Conservation (phyloP, 306 rosid species). For the Quercus dentata region DNA sequence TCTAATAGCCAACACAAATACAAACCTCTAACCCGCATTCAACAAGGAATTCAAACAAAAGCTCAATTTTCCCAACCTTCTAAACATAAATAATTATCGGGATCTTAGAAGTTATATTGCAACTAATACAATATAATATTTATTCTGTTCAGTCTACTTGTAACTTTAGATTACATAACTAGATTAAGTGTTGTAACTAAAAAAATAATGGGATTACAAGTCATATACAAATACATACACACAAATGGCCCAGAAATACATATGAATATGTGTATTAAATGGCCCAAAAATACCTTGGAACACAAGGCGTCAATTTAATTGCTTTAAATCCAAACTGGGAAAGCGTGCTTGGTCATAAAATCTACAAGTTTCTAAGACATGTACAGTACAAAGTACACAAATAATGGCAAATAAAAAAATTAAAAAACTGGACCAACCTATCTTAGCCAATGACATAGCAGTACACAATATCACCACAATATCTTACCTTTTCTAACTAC, state of each 20-base stretch:
- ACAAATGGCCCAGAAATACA: neutral
- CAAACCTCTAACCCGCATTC: neutral
- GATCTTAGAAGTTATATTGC: neutral
- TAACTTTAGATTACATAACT: neutral
- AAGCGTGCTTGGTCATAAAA: conserved; percentile 52
- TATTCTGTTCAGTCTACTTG: neutral
- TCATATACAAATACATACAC: conserved; percentile 11
- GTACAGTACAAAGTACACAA: neutral
- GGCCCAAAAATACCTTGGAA: conserved; percentile 55
- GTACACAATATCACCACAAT: neutral
- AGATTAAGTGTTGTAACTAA: neutral
- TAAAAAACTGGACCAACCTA: neutral
- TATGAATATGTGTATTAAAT: conserved; percentile 5
- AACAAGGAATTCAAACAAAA: neutral
- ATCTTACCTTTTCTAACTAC: conserved; percentile 68
- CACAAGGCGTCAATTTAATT: conserved; percentile 55
- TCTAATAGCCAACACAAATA: neutral
- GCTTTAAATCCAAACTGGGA: conserved; percentile 48
- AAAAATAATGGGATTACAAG: conserved; percentile 7
- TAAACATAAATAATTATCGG: neutral
- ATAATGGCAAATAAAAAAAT: no score
- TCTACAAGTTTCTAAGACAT: conserved; percentile 29
- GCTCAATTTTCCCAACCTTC: neutral
- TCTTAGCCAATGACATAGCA: neutral
- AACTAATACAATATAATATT: neutral